A percentile compares a stretch with the other conserved stretches of the same genome.
Evolutionary conservation across 1,284 basidiomycete genomes (phyloP).

Genomic region (Marasmius oreades): DNA sequence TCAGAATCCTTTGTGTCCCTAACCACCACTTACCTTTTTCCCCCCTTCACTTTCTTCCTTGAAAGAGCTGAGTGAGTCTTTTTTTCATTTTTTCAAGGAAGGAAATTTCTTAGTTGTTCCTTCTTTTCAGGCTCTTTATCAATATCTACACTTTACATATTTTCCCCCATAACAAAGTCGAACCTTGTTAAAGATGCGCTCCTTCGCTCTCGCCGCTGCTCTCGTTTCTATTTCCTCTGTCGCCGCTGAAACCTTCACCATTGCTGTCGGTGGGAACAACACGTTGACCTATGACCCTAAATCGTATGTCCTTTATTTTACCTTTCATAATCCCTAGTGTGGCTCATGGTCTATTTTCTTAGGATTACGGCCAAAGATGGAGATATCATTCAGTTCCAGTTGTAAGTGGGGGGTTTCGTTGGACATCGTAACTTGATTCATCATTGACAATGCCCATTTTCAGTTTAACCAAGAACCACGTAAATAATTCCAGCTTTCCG

Average conservation of each 20-base stretch:
- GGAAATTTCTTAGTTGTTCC: not conserved
- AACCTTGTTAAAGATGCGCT: slow-evolving; percentile 19
- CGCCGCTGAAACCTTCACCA: slow-evolving; percentile 14
- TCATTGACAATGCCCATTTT: too few relatives aligned
- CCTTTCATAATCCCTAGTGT: not conserved
- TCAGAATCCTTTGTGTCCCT: too few relatives aligned
- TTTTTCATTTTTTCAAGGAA: slow-evolving; percentile 7
- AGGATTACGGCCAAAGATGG: slow-evolving; percentile 13
- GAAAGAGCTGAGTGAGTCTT: slow-evolving; percentile 7
- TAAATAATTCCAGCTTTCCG: slow-evolving; percentile 5
- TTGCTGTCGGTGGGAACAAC: slow-evolving; percentile 15
- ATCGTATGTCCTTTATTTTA: slow-evolving; percentile 8
- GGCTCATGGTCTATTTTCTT: not conserved
- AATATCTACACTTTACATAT: too few relatives aligned
- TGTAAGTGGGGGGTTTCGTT: slow-evolving; percentile 8
- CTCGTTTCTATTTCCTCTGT: slow-evolving; percentile 7
- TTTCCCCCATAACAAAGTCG: too few relatives aligned
- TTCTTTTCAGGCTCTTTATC: slow-evolving; percentile 9
- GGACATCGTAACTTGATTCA: not conserved
- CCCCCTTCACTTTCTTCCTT: not conserved
- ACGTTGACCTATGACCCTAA: slow-evolving; percentile 14
- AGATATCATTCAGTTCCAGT: slow-evolving; percentile 16
- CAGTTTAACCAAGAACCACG: slow-evolving; percentile 18
- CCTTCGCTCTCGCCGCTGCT: slow-evolving; percentile 15
- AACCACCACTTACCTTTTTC: not conserved